phyloP scores from a whole-genome alignment of 495 filamentous ascomycete species.

The Aspergillus bertholletiae region DNA sequence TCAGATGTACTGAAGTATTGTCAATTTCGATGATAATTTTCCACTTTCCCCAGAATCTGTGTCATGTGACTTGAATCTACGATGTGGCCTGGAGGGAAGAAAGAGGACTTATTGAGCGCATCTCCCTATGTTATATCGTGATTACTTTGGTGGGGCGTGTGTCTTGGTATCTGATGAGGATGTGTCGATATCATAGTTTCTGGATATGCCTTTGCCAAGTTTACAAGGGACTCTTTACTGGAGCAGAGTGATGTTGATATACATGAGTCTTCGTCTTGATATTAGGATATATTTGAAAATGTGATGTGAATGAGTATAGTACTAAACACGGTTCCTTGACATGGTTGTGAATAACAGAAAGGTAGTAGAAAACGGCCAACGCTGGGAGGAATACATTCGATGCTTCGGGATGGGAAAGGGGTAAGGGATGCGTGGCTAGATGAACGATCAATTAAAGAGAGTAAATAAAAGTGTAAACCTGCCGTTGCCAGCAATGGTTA shows the following conservation, averaged over 20 bases:
- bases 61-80: conserved; percentile 3
- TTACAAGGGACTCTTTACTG: not conserved
- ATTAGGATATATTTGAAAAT: not conserved
- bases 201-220: too few species aligned
- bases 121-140: too few species aligned
- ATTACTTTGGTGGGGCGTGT: too few species aligned
- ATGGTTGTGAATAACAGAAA: not conserved
- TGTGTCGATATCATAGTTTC: too few species aligned
- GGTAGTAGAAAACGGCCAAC: not conserved
- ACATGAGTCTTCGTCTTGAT: not conserved
- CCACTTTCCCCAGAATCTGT: not conserved
- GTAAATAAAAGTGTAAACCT: conserved; percentile 5
- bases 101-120: too few species aligned
- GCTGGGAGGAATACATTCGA: not conserved
- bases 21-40: not conserved
- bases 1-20: not conserved
- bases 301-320: not conserved
- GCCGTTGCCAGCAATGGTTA: not conserved
- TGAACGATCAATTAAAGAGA: not conserved
- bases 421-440: not conserved
- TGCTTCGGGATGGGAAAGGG: not conserved
- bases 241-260: not conserved
- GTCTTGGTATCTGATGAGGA: too few species aligned
- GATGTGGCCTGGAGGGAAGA: not conserved
- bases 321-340: not conserved